Conservation (phyloP, 371 early-diverging fungal genomes). For the Fennellomyces sp. region DNA sequence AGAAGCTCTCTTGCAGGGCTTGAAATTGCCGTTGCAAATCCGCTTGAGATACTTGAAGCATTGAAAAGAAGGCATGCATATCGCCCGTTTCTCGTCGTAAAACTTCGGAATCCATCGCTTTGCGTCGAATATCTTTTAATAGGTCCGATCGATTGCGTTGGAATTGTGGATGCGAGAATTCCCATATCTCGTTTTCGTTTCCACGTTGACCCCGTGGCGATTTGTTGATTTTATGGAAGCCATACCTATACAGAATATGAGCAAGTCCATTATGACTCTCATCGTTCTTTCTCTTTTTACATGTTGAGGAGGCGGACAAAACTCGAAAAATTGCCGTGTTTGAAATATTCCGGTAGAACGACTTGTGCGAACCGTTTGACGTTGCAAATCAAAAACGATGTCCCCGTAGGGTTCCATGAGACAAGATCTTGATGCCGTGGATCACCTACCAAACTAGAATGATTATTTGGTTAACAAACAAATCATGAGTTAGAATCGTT, state of each 20-base stretch:
- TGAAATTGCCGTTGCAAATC: slow-evolving; percentile 68
- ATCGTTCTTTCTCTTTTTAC: slow-evolving; percentile 45
- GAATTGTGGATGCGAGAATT: slow-evolving; percentile 54
- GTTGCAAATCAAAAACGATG: slow-evolving; percentile 88
- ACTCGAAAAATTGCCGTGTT: slow-evolving; percentile 80
- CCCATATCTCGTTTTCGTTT: slow-evolving; percentile 71
- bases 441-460: slow-evolving; percentile 75
- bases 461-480: neutral
- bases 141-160: slow-evolving; percentile 52
- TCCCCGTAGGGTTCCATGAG: slow-evolving; percentile 80
- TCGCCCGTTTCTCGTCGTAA: slow-evolving; percentile 74
- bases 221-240: slow-evolving; percentile 66
- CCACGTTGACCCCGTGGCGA: slow-evolving; percentile 72
- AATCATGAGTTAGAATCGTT: neutral
- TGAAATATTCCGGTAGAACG: slow-evolving; percentile 77
- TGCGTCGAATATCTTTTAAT: slow-evolving; percentile 47
- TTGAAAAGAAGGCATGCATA: slow-evolving; percentile 64
- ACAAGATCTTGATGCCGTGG: slow-evolving; percentile 72
- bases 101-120: slow-evolving; percentile 76
- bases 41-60: slow-evolving; percentile 70
- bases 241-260: slow-evolving; percentile 64
- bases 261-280: neutral
- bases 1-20: slow-evolving; percentile 64
- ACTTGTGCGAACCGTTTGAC: slow-evolving; percentile 81
- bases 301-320: slow-evolving; percentile 88